Evolutionary conservation across 768 basidiomycete species (phyloP).

Genomic region (Leccinum fibrillosum): DNA sequence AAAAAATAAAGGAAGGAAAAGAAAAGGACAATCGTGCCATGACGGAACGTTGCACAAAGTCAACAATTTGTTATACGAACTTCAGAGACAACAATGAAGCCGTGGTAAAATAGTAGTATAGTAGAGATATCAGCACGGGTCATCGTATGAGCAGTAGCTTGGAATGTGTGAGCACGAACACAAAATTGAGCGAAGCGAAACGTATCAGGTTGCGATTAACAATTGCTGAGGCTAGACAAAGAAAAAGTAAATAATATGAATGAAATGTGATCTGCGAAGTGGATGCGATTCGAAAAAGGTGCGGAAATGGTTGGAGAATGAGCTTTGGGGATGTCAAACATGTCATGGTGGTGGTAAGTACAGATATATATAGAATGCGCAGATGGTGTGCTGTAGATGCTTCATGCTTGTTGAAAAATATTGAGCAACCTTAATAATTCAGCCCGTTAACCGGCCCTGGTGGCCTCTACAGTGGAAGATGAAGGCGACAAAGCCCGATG

Average conservation of each 20-base stretch:
- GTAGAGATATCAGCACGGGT: slow-evolving; percentile 32
- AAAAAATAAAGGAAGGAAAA: background rate
- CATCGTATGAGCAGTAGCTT: slow-evolving; percentile 29
- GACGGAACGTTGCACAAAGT: slow-evolving; percentile 9
- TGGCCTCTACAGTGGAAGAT: slow-evolving; percentile 38
- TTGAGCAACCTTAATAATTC: slow-evolving; percentile 37
- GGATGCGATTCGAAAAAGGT: slow-evolving; percentile 27
- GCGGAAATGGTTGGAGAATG: slow-evolving; percentile 22
- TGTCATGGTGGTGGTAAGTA: slow-evolving; percentile 36
- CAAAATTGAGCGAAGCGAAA: slow-evolving; percentile 13
- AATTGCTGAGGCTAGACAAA: slow-evolving; percentile 21
- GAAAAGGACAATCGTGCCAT: slow-evolving; percentile 7
- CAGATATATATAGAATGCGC: slow-evolving; percentile 40
- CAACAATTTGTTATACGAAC: slow-evolving; percentile 18
- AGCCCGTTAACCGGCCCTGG: slow-evolving; percentile 38
- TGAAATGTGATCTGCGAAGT: slow-evolving; percentile 25
- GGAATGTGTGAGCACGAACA: slow-evolving; percentile 20
- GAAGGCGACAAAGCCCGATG: slow-evolving; percentile 38
- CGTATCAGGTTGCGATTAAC: slow-evolving; percentile 29
- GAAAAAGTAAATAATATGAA: slow-evolving; percentile 27
- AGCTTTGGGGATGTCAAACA: slow-evolving; percentile 31
- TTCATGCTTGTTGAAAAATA: slow-evolving; percentile 38
- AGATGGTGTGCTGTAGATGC: slow-evolving; percentile 38
- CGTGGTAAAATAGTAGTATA: slow-evolving; percentile 34
- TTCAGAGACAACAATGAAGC: slow-evolving; percentile 15